Base-by-base conservation (phyloP, 2,329 filamentous ascomycete species). In the Rhytidhysteron rufulum region DNA sequence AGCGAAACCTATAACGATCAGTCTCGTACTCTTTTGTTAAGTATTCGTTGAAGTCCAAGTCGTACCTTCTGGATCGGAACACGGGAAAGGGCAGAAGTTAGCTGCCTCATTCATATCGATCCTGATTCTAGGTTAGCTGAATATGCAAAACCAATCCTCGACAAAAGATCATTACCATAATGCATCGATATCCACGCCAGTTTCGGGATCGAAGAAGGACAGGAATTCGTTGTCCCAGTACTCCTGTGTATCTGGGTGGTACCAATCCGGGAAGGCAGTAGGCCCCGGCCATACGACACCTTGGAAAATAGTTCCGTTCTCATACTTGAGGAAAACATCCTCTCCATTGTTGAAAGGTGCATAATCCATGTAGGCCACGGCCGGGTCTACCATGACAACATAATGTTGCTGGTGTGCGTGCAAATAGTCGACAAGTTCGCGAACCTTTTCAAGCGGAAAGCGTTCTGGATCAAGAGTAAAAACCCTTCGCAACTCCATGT, bases 271-370 rank as follows among this genome's bases (percentile, higher is more conserved):
- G 59, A 83, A 88, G 3, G 78, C 82, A 0, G 82, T 78, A 7
- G 82, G 74, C 34, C 86, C 86, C 7, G 86, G 84, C 86, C 86
- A 91, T 13, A 90, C 86, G 18, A 87, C 85, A 11, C 85, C 78
- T 44, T 73, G 55, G 50, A 74, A 80, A 24, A 77, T 58, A 3
- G 69, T 71, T 13, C 74, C 83, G 49, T 88, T 82, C 22, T 58
- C 53, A 6, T 43, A 49, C 46, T 73, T 71, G 22, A 78, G 58
- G 60, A 79, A 80, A 4, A 77, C 61, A 13, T 76, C 71, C 1
- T 78, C 63, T 1, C 85, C 85, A 16, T 79, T 74, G 39, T 83
- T 73, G 62, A 80, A 88, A 0, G 78, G 69, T 4, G 59, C 54
- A 48, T 80, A 81, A 34, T 58, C 49, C 20, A 50, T 49, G 2